Base-by-base conservation (phyloP, 352 stramenopile genomes). In the Globisporangium nunn region DNA sequence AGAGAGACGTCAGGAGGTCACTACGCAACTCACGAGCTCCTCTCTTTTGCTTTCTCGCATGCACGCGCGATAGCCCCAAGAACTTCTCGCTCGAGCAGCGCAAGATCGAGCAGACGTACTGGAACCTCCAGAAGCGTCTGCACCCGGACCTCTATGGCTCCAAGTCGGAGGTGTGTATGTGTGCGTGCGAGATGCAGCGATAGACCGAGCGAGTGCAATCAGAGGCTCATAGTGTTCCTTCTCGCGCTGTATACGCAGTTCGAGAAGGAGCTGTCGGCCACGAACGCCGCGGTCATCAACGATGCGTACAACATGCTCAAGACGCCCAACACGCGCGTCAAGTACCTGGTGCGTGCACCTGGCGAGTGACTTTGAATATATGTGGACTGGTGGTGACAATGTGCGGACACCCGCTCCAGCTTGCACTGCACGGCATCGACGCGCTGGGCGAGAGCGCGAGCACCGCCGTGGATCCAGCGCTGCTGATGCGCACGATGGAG, bases 261-360 rank as follows among this genome's bases (percentile, higher is more conserved):
- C 66, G 84, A 94, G 57, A 78, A 88, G 50, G 75, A 92, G 58
- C 52, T 94, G 31, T 92, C 84, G 33, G 70, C 83, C 0, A 73
- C 78, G 55, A 94, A 94, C 52, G 78, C 81, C 6, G 80, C 84
- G 0, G 70, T 94, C 12, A 74, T 94, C 47, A 94, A 94, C 46
- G 79, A 89, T 62, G 84, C 84, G 6, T 94, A 94, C 73, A 90
- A 89, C 52, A 88, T 91, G 71, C 73, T 94, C 50, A 94, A 94
- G 67, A 84, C 69, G n/a, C 84, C 84, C 17, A 92, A 85, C 61
- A 91, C 68, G 17, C 84, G 84, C 46, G 81, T 88, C 58, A 91
- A 94, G 61, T 92, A 92, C 49, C 67, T 94, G 62, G 84, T 94
- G 56, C 31, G 71, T 41, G 23, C 4, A 6, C 18, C 5, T 43